A percentile compares a stretch with the other conserved stretches of the same genome.
Evolutionary conservation across 345 rosid genomes (phyloP).

Genomic region (Clarkia xantiana): DNA sequence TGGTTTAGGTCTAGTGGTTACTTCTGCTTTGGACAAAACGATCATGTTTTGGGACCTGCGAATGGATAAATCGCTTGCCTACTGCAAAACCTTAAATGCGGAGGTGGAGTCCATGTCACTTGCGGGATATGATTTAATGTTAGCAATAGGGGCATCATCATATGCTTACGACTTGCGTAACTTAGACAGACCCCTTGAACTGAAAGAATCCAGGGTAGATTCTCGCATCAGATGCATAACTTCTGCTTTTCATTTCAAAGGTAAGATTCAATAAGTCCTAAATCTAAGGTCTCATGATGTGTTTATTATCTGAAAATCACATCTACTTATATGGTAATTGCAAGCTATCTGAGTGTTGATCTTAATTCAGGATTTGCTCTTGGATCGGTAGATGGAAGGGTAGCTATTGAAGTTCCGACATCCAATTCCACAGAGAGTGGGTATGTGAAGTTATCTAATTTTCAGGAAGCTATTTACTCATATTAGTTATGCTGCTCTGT

Average conservation of each 20-base stretch:
- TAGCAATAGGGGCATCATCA: conserved; percentile 47
- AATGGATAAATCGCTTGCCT: conserved; percentile 16
- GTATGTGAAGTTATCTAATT: conserved; percentile 21
- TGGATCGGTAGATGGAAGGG: conserved; percentile 82
- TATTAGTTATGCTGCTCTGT: conserved; percentile 1
- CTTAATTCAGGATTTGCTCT: conserved; percentile 56
- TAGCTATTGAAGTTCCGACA: conserved; percentile 43
- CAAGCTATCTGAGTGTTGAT: background rate
- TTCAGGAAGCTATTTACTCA: background rate
- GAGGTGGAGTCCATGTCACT: conserved; percentile 60
- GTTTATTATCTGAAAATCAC: conserved; percentile 1
- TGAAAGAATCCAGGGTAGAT: conserved; percentile 30
- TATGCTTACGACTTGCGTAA: conserved; percentile 52
- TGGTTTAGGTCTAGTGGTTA: conserved; percentile 47
- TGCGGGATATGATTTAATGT: conserved; percentile 44
- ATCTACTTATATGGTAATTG: background rate
- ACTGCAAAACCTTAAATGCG: conserved; percentile 18
- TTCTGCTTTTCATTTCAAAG: conserved; percentile 35
- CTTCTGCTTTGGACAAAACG: conserved; percentile 71
- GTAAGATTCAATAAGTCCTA: conserved; percentile 20
- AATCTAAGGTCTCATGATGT: too few relatives aligned
- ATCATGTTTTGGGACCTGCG: conserved; percentile 57
- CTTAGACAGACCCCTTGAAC: conserved; percentile 34
- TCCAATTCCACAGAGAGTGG: conserved; percentile 26
- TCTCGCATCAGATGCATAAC: conserved; percentile 43